phyloP scores from a whole-genome alignment of 306 rosid species.

The Ammopiptanthus mongolicus region DNA sequence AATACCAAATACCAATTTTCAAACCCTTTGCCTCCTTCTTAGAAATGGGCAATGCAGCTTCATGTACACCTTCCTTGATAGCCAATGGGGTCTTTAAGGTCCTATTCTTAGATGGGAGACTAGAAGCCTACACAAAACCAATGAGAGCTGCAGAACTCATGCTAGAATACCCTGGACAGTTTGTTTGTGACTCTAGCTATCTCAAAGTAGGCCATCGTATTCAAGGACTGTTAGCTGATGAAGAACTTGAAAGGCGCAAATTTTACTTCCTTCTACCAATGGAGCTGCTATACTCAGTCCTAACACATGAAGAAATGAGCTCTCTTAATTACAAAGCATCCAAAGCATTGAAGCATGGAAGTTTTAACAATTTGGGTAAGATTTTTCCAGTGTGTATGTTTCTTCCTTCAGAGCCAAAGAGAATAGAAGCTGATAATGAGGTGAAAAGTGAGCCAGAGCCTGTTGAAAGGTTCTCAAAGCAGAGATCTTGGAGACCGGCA shows the following conservation, averaged over 20 bases:
- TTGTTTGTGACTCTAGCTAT: conserved; percentile 64
- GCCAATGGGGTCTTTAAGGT: conserved; percentile 47
- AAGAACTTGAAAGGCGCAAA: conserved; percentile 45
- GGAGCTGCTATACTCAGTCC: conserved; percentile 79
- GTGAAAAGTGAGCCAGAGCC: conserved; percentile 22
- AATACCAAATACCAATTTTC: neutral
- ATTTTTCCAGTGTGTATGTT: conserved; percentile 65
- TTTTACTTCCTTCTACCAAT: conserved; percentile 81
- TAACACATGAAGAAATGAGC: conserved; percentile 73
- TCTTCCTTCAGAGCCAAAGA: conserved; percentile 50
- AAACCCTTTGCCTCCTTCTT: neutral
- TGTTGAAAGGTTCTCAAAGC: conserved; percentile 51
- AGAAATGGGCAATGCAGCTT: conserved; percentile 73
- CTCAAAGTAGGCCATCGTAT: conserved; percentile 75
- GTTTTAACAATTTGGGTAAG: conserved; percentile 51
- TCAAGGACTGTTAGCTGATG: conserved; percentile 69
- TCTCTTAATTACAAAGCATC: conserved; percentile 58
- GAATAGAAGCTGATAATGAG: conserved; percentile 3
- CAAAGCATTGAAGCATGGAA: conserved; percentile 46
- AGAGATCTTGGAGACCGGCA: conserved; percentile 87
- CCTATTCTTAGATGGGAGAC: conserved; percentile 46
- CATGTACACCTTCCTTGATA: conserved; percentile 59
- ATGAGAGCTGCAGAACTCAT: conserved; percentile 71
- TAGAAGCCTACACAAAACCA: conserved; percentile 45
- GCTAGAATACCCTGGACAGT: conserved; percentile 56